Percentiles rank a stretch among this genome's conserved stretches.
phyloP scores from a whole-genome alignment of 148 eudicot genomes.

The Amaranthus hypochondriacus region DNA sequence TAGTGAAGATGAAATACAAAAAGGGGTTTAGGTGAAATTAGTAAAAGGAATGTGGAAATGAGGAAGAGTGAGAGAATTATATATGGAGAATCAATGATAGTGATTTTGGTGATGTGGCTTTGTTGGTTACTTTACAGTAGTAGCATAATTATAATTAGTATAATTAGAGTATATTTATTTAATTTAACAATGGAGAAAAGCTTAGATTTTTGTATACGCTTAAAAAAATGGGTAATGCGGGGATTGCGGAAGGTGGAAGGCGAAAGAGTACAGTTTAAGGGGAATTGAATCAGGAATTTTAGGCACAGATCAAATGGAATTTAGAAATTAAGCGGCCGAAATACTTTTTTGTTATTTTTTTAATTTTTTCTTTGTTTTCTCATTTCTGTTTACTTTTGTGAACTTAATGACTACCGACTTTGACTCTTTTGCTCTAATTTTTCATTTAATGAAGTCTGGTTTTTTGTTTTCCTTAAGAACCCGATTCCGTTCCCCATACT shows the following conservation, averaged over 20 bases:
- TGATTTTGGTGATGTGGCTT: constrained; percentile 18
- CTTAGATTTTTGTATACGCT: no score
- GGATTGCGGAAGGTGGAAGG: constrained; percentile 43
- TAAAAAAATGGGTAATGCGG: constrained; percentile 23
- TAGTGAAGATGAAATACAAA: constrained; percentile 16
- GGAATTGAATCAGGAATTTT: constrained; percentile 1
- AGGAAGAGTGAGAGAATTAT: not conserved
- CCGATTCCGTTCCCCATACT: no score
- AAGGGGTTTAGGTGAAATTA: not conserved
- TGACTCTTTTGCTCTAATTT: not conserved
- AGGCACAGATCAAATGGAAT: not conserved
- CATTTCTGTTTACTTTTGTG: not conserved
- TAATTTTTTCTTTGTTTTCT: not conserved
- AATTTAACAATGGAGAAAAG: no score
- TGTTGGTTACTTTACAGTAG: not conserved
- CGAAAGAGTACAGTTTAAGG: constrained; percentile 12
- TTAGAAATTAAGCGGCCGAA: constrained; percentile 41
- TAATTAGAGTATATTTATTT: no score
- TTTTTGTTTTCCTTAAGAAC: no score
- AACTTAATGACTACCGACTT: not conserved
- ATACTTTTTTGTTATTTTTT: not conserved
- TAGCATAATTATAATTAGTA: not conserved
- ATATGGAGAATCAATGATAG: constrained; percentile 1
- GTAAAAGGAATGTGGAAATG: not conserved
- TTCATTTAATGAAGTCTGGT: not conserved